A percentile compares a stretch with the other conserved stretches of the same genome.
Conservation (phyloP, 2,329 filamentous ascomycete genomes). For the Phialophora macrospora region DNA sequence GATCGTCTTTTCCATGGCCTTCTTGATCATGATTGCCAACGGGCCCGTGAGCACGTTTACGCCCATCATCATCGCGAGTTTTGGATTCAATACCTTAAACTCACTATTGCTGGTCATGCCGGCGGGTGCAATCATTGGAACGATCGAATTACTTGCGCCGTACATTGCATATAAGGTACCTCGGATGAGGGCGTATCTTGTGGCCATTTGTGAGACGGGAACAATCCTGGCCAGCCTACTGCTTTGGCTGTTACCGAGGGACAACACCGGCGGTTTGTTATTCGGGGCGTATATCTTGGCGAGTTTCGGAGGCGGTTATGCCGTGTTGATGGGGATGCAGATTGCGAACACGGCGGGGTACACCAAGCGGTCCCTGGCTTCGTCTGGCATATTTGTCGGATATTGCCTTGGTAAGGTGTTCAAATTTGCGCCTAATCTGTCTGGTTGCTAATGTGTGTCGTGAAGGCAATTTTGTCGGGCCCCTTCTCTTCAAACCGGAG, state of each 20-base stretch:
- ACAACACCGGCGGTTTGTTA: conserved; percentile 51
- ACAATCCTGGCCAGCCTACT: conserved; percentile 52
- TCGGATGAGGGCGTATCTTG: conserved; percentile 47
- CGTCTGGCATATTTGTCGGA: conserved; percentile 36
- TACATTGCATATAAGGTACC: conserved; percentile 50
- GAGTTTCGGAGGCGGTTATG: conserved; percentile 54
- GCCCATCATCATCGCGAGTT: conserved; percentile 71
- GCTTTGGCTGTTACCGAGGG: conserved; percentile 53
- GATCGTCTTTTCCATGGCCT: conserved; percentile 69
- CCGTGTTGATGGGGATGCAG: conserved; percentile 57
- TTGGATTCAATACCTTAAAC: conserved; percentile 67
- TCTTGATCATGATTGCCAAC: conserved; percentile 70
- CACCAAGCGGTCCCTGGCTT: conserved; percentile 37
- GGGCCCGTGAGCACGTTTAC: conserved; percentile 70
- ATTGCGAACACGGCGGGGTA: conserved; percentile 45
- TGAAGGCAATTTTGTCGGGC: conserved; percentile 41
- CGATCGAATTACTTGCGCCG: conserved; percentile 48
- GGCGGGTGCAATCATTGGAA: conserved; percentile 47
- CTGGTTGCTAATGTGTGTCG: conserved; percentile 11
- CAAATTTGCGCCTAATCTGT: conserved; percentile 37
- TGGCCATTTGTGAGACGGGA: conserved; percentile 50
- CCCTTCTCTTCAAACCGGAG: conserved; percentile 30
- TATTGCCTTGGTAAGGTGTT: conserved; percentile 51
- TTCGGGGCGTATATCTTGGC: conserved; percentile 58
- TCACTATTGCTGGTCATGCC: conserved; percentile 66